Percentiles rank a stretch among this genome's conserved stretches.
Conservation (phyloP, 371 early-diverging fungal genomes). For the Rhizomucor miehei region DNA sequence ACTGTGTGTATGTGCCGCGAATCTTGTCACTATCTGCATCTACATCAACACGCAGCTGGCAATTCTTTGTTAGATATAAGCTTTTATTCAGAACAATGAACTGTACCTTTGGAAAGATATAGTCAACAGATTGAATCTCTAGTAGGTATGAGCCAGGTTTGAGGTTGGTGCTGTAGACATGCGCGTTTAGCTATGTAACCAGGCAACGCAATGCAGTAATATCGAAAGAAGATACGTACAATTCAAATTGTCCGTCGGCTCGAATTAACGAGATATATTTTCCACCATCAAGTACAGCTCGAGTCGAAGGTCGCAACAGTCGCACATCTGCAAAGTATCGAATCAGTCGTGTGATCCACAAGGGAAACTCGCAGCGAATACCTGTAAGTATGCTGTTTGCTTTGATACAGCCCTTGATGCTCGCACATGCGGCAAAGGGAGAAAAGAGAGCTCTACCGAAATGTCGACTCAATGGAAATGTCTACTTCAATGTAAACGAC, state of each 20-base stretch:
- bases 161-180: constrained; percentile 11
- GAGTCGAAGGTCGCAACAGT: constrained; percentile 16
- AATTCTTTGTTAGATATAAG: background rate
- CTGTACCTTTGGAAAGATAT: constrained; percentile 41
- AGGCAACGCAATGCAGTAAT: too few species aligned
- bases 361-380: constrained; percentile 6
- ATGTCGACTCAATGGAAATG: too few species aligned
- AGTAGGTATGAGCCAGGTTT: constrained; percentile 43
- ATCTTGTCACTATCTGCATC: constrained; percentile 20
- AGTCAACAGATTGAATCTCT: constrained; percentile 43
- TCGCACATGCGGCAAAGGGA: background rate
- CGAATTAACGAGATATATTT: constrained; percentile 15
- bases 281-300: constrained; percentile 23
- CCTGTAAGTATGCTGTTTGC: constrained; percentile 18
- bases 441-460: background rate
- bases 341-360: background rate
- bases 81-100: background rate
- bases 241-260: constrained; percentile 19
- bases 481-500: too few species aligned
- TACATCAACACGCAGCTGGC: constrained; percentile 45
- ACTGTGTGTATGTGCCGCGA: constrained; percentile 31
- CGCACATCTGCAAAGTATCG: constrained; percentile 7
- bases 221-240: constrained; percentile 15
- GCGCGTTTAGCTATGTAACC: too few species aligned
- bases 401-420: constrained; percentile 6